Percentiles rank a stretch among this genome's conserved stretches.
phyloP scores from a whole-genome alignment of 345 rosid genomes.

The Sonneratia caseolaris region DNA sequence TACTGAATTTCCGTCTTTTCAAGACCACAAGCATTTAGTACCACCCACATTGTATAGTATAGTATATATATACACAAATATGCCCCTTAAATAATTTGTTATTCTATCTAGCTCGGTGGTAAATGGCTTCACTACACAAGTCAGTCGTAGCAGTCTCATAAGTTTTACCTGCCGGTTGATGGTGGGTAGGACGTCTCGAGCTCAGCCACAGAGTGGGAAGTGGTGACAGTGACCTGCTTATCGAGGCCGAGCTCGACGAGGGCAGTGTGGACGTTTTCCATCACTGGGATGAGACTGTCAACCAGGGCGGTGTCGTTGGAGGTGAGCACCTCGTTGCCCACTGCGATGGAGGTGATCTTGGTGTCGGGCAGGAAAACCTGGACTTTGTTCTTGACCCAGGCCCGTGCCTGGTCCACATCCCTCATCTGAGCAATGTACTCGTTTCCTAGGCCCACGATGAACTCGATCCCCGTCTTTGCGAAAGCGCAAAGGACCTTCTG shows the following conservation, averaged over 20 bases:
- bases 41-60: no score
- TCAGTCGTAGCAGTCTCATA: no score
- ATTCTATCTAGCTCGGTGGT: no score
- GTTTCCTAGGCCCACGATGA: constrained; percentile 40
- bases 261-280: constrained; percentile 28
- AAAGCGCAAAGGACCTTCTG: constrained; percentile 34
- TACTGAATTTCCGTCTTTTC: no score
- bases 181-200: constrained; percentile 45
- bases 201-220: constrained; percentile 31
- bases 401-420: constrained; percentile 22
- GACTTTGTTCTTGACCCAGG: constrained; percentile 39
- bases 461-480: constrained; percentile 31
- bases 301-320: constrained; percentile 23
- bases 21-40: no score
- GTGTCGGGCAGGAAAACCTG: constrained; percentile 35
- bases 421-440: constrained; percentile 27
- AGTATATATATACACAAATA: no score
- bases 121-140: no score
- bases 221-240: constrained; percentile 34
- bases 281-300: constrained; percentile 26
- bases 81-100: no score
- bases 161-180: constrained; percentile 18
- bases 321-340: constrained; percentile 42
- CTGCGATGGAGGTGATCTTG: constrained; percentile 31
- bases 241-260: constrained; percentile 25